Evolutionary conservation across 257 asterid species (phyloP).

Genomic region (Solanum tarijense): DNA sequence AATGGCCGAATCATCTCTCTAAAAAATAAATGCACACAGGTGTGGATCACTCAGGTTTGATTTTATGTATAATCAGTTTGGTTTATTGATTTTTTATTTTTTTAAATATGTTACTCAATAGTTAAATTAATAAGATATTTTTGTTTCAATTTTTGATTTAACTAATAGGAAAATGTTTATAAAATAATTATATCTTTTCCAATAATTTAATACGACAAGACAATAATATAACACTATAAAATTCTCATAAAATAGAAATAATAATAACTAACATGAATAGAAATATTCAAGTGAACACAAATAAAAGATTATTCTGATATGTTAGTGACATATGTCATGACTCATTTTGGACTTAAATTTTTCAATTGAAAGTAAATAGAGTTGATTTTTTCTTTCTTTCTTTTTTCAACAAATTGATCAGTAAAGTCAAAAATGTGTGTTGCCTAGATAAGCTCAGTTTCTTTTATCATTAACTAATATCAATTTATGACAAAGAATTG

Average conservation of each 20-base stretch:
- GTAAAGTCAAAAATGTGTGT: neutral
- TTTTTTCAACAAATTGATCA: neutral
- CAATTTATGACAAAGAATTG: neutral
- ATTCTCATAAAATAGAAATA: too few species aligned
- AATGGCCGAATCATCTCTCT: neutral
- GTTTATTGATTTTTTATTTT: too few species aligned
- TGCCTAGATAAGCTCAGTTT: neutral
- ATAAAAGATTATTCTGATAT: neutral
- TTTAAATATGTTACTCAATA: too few species aligned
- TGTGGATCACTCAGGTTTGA: too few species aligned
- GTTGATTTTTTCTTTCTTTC: neutral
- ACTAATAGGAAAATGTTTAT: too few species aligned
- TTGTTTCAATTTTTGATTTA: accelerated
- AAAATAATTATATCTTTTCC: too few species aligned
- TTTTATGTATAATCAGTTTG: too few species aligned
- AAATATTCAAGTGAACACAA: neutral
- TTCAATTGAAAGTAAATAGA: neutral
- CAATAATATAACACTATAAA: too few species aligned
- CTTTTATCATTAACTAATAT: neutral
- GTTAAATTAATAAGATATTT: too few species aligned
- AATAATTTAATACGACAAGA: too few species aligned
- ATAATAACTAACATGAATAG: too few species aligned
- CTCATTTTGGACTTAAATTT: neutral
- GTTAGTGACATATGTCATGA: neutral
- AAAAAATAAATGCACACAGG: neutral